These are phyloP conservation scores for Pseudogymnoascus sp. DNA, from an alignment of 2,329 filamentous ascomycete species.

Conservation along the genomic window DNA sequence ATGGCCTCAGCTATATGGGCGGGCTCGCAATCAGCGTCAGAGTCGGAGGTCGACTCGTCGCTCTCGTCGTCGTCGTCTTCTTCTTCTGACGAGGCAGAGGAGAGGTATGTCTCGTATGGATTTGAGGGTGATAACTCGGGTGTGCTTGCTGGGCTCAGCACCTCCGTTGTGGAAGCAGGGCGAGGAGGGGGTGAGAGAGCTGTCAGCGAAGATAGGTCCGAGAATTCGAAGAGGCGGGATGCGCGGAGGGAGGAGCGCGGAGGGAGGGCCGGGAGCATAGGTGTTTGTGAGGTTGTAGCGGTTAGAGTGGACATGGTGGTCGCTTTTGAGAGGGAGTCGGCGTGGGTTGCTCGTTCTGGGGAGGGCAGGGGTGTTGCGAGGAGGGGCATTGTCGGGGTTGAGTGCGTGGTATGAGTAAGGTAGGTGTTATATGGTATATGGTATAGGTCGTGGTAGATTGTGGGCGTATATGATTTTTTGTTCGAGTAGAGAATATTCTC, in stretches of 20 bases:
- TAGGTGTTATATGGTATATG: neutral
- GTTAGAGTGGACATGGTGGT: neutral
- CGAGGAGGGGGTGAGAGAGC: neutral
- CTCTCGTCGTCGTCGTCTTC: neutral
- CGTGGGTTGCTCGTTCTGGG: neutral
- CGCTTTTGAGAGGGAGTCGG: neutral
- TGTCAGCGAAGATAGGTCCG: neutral
- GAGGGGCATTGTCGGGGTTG: constrained; percentile 3
- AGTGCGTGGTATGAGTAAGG: neutral
- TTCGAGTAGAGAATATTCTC: neutral
- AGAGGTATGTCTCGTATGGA: constrained; percentile 1
- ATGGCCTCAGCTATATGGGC: neutral
- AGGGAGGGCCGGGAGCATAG: neutral
- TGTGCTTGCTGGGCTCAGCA: neutral
- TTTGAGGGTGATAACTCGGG: neutral
- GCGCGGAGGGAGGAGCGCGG: neutral
- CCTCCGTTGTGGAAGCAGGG: neutral
- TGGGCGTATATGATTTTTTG: neutral
- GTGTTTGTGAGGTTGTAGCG: neutral
- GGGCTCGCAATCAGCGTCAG: neutral
- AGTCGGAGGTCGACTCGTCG: neutral
- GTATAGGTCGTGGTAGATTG: neutral
- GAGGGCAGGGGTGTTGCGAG: neutral
- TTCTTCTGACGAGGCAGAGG: neutral
- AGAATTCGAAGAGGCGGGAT: neutral